These are phyloP conservation scores for Anacardium occidentale DNA, from an alignment of 345 rosid species.

Conservation along the genomic window DNA sequence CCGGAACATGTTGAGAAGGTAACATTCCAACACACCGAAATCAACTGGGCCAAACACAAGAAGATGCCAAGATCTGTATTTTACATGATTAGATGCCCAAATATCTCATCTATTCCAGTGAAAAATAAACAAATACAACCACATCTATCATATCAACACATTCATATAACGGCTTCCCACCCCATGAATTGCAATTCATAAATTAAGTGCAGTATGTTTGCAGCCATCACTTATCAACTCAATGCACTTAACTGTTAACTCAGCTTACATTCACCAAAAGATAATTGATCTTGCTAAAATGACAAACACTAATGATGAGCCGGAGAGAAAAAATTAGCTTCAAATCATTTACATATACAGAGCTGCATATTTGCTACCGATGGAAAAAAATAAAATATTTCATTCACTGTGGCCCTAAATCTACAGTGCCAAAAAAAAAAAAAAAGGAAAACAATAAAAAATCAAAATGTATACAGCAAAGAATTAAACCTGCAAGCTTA, in stretches of 20 bases:
- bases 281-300: not conserved
- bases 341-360: slow-evolving; percentile 12
- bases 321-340: slow-evolving; percentile 7
- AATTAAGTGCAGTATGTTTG: not conserved
- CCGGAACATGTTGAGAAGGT: no score
- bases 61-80: no score
- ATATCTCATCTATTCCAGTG: no score
- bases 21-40: not conserved
- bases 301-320: not conserved
- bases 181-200: not conserved
- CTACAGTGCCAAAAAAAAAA: slow-evolving; percentile 24
- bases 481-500: slow-evolving; percentile 12
- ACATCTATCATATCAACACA: no score
- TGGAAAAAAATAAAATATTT: slow-evolving; percentile 3
- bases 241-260: not conserved
- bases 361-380: slow-evolving; percentile 4
- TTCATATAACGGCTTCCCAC: no score
- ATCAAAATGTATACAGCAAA: slow-evolving; percentile 19
- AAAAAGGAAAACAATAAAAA: not conserved
- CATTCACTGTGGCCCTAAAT: slow-evolving; percentile 4
- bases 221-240: not conserved
- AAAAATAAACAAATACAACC: no score
- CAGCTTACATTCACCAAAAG: not conserved
- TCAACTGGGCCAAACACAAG: no score
- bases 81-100: no score